Percentiles rank a stretch among this genome's conserved stretches.
phyloP scores from a whole-genome alignment of 371 early-diverging fungal genomes.

The Actinomortierella wolfii region DNA sequence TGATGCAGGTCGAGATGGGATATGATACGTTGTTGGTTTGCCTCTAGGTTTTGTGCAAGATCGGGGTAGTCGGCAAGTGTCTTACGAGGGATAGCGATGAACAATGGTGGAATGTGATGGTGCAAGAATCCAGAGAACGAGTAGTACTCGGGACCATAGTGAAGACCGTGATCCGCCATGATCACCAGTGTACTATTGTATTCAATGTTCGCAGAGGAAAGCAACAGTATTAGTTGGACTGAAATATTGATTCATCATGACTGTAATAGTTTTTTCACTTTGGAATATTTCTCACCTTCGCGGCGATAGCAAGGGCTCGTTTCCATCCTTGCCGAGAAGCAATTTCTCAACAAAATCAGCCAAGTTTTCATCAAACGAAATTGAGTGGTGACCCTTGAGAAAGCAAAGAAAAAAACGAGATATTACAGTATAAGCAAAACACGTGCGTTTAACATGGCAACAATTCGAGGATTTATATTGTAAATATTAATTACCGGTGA shows the following conservation, averaged over 20 bases:
- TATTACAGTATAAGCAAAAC: too few species aligned
- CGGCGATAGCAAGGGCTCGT: constrained; percentile 26
- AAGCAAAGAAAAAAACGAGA: neutral
- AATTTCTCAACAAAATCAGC: constrained; percentile 16
- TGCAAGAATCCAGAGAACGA: constrained; percentile 44
- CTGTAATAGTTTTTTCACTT: too few species aligned
- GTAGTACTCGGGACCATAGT: constrained; percentile 45
- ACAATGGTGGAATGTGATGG: constrained; percentile 46
- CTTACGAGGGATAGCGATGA: constrained; percentile 31
- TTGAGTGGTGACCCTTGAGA: constrained; percentile 32
- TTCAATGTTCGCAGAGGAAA: neutral
- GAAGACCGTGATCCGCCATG: constrained; percentile 46
- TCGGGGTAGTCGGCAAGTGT: constrained; percentile 22
- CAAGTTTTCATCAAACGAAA: constrained; percentile 27
- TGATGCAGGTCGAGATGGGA: constrained; percentile 44
- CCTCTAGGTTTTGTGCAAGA: constrained; percentile 15
- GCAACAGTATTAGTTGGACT: neutral
- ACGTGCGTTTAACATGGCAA: too few species aligned
- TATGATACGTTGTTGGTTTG: constrained; percentile 30
- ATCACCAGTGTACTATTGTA: constrained; percentile 32
- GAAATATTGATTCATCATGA: too few species aligned
- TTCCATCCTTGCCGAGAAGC: constrained; percentile 30
- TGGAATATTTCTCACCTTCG: constrained; percentile 13
- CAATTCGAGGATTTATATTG: too few species aligned
- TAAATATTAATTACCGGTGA: constrained; percentile 18